Conservation (phyloP, 257 asterid genomes). For the Gentiana macrophylla region DNA sequence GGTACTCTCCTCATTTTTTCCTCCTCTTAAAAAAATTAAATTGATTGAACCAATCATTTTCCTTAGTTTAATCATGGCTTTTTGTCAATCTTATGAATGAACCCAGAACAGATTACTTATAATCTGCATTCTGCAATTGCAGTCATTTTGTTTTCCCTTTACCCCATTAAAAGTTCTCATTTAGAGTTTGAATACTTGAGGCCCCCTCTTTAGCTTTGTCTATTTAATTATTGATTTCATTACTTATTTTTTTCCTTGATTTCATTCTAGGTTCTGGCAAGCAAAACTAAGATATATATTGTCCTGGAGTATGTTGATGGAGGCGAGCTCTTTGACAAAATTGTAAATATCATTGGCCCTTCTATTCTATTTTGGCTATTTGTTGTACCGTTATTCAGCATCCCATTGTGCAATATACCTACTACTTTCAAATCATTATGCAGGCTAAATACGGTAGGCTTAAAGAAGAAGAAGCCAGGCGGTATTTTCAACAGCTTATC, state of each 20-base stretch:
- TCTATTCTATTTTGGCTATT: not conserved
- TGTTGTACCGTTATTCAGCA: not conserved
- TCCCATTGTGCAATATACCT: not conserved
- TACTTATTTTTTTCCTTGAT: not conserved
- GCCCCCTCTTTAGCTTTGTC: not conserved
- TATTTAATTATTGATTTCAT: not conserved
- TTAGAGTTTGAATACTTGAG: too few species aligned
- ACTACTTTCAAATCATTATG: slow-evolving; percentile 1
- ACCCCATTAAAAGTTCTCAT: too few species aligned
- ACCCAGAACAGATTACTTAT: too few species aligned
- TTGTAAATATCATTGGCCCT: slow-evolving; percentile 31
- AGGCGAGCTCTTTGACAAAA: slow-evolving; percentile 81
- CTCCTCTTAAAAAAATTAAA: not conserved
- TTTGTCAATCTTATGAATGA: too few species aligned
- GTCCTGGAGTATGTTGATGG: slow-evolving; percentile 74
- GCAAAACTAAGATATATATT: slow-evolving; percentile 73
- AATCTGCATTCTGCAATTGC: not conserved
- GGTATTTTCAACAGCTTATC: slow-evolving; percentile 72
- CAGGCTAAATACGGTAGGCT: slow-evolving; percentile 69
- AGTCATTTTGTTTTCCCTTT: not conserved
- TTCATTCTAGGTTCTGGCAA: slow-evolving; percentile 55
- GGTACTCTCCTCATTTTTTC: slow-evolving; percentile 22
- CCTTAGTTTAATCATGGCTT: too few species aligned
- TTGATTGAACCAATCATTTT: too few species aligned
- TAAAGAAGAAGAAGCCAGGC: slow-evolving; percentile 56